phyloP scores from a whole-genome alignment of 1,284 basidiomycete genomes.

The Pseudozyma sp. region DNA sequence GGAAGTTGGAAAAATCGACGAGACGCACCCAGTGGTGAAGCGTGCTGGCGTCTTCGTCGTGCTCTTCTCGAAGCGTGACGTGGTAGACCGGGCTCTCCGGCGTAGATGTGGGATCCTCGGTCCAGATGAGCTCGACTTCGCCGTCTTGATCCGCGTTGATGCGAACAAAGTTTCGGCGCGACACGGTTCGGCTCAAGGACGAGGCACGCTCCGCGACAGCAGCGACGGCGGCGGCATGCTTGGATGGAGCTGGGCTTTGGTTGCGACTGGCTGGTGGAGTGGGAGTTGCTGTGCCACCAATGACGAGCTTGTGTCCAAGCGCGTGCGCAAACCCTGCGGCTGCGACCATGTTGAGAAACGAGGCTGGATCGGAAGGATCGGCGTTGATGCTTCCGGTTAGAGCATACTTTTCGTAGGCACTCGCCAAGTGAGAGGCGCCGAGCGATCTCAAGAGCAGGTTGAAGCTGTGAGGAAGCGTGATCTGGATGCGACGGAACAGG shows the following conservation, averaged over 20 bases:
- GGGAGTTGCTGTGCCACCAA: conserved; percentile 28
- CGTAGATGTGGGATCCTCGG: conserved; percentile 46
- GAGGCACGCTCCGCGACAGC: conserved; percentile 9
- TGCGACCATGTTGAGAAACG: conserved; percentile 62
- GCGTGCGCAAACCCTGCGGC: conserved; percentile 63
- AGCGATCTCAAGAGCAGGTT: conserved; percentile 59
- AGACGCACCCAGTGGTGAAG: conserved; percentile 60
- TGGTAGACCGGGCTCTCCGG: conserved; percentile 48
- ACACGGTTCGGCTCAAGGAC: conserved; percentile 16
- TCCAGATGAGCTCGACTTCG: conserved; percentile 59
- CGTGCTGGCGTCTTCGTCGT: conserved; percentile 33
- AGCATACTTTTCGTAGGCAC: conserved; percentile 58
- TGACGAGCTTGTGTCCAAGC: conserved; percentile 53
- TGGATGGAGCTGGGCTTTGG: conserved; percentile 35
- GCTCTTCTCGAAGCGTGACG: conserved; percentile 48
- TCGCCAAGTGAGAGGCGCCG: conserved; percentile 57
- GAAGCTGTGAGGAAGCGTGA: conserved; percentile 66
- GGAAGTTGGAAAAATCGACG: conserved; percentile 84
- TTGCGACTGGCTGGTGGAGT: conserved; percentile 36
- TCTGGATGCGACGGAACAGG: conserved; percentile 63
- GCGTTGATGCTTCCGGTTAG: conserved; percentile 48
- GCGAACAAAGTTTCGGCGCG: conserved; percentile 30
- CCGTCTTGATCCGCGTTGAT: conserved; percentile 49
- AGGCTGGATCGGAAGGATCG: conserved; percentile 53
- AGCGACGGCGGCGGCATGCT: not conserved